Evolutionary conservation across 2,329 filamentous ascomycete species (phyloP).

Genomic region (Ophiostoma sp.): DNA sequence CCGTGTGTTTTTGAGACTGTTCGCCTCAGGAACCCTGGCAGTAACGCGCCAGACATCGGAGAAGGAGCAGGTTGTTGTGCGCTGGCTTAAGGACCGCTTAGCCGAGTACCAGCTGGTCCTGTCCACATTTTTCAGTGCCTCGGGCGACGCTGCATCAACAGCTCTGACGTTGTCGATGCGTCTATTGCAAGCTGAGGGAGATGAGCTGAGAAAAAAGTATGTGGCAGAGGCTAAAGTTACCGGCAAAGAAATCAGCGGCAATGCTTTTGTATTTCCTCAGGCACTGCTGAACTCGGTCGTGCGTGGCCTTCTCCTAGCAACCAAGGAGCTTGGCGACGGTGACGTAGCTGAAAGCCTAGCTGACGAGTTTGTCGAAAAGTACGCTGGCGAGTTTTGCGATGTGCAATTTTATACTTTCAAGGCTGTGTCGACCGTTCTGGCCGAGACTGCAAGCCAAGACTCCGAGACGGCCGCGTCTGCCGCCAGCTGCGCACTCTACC

Average conservation of each 20-base stretch:
- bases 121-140: conserved; percentile 52
- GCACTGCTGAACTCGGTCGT: conserved; percentile 63
- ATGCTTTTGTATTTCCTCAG: conserved; percentile 59
- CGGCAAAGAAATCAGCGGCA: conserved; percentile 12
- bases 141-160: conserved; percentile 61
- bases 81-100: conserved; percentile 73
- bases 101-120: conserved; percentile 64
- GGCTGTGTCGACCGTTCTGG: conserved; percentile 44
- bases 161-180: conserved; percentile 77
- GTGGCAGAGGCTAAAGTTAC: not conserved
- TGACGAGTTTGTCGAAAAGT: conserved; percentile 71
- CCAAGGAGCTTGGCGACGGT: conserved; percentile 34
- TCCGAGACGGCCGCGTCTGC: conserved; percentile 22
- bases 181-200: conserved; percentile 72
- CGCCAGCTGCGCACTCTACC: conserved; percentile 48
- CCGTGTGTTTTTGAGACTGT: conserved; percentile 75
- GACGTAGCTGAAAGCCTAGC: conserved; percentile 42
- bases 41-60: conserved; percentile 61
- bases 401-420: conserved; percentile 77
- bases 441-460: conserved; percentile 27
- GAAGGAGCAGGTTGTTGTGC: conserved; percentile 66
- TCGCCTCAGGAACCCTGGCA: conserved; percentile 66
- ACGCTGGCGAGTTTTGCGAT: conserved; percentile 74
- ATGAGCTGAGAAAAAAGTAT: conserved; percentile 47
- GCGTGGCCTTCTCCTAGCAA: conserved; percentile 50